Evolutionary conservation across 805 yeast genomes (phyloP).

Genomic region (Wickerhamomyces hampshirensis): DNA sequence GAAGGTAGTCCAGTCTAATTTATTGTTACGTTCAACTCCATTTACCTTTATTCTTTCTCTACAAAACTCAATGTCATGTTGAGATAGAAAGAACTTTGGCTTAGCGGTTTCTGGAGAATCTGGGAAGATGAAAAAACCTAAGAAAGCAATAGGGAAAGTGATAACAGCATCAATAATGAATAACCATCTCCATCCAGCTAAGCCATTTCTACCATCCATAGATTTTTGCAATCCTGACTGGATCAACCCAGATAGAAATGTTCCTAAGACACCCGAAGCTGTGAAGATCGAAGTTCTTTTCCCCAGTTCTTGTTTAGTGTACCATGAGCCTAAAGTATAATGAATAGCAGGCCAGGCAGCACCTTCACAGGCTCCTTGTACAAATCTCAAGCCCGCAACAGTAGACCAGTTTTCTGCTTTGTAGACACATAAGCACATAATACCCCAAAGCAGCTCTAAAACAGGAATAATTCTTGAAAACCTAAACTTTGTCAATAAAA

Average conservation of each 20-base stretch:
- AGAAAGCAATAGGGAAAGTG: slow-evolving; percentile 44
- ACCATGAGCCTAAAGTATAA: slow-evolving; percentile 15
- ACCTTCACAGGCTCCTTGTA: slow-evolving; percentile 40
- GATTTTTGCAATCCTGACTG: slow-evolving; percentile 37
- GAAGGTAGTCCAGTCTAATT: slow-evolving; percentile 10
- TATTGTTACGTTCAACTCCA: slow-evolving; percentile 14
- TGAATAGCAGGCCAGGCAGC: slow-evolving; percentile 16
- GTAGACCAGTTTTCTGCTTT: slow-evolving; percentile 1
- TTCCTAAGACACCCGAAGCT: slow-evolving; percentile 14
- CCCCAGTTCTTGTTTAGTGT: slow-evolving; percentile 10
- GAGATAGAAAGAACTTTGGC: slow-evolving; percentile 12
- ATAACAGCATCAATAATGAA: slow-evolving; percentile 44
- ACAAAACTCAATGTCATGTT: slow-evolving; percentile 16
- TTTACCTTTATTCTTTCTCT: slow-evolving; percentile 11
- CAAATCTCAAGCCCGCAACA: slow-evolving; percentile 50
- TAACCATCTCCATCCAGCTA: slow-evolving; percentile 27
- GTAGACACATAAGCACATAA: slow-evolving; percentile 41
- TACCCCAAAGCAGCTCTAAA: slow-evolving; percentile 26
- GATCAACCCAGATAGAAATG: slow-evolving; percentile 31
- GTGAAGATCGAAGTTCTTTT: slow-evolving; percentile 15
- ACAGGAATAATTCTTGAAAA: slow-evolving; percentile 5
- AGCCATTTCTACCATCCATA: slow-evolving; percentile 35
- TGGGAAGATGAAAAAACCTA: slow-evolving; percentile 44
- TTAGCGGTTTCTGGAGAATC: slow-evolving; percentile 28
- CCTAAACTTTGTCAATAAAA: slow-evolving; percentile 4